Evolutionary conservation across 2,329 filamentous ascomycete species (phyloP), one percentile per base, ranked within the genome.

Genomic region (Aureobasidium sp.): DNA sequence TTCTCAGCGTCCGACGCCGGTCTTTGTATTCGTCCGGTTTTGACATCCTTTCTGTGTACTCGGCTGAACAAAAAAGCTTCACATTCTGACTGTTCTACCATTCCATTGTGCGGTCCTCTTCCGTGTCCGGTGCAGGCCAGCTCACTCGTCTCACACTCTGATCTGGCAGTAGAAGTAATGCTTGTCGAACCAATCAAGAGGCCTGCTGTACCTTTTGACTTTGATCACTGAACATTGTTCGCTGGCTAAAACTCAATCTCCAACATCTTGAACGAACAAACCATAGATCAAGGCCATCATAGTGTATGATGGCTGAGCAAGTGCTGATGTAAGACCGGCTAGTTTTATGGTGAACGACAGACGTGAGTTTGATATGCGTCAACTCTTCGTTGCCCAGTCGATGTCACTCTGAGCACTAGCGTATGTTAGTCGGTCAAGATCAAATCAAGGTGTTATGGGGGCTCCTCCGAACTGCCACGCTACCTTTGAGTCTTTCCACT

Each of bases 41-140:
- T 21, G 29, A 35, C 17, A 43, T 55, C 40, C 10, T 15, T 46
- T 46, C 15, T 40, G n/a, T 37, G 51, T 46, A 45, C 27, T 45
- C 40, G 27, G 37, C 29, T 35, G 40, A 46, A 46, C 33, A 53
- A 57, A 49, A 54, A 58, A 58, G 55, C 54, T 31, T 57, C 29
- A 31, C 43, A 29, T 29, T 40, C 23, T 33, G 23, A 53, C 23
- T 19, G 17, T 23, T 29, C 35, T 29, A n/a, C 33, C 49, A 40
- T 27, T 35, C 15, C n/a, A 42, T 21, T 27, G 19, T 43, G 50
- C 37, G 47, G 17, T 37, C 33, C 17, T 55, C 21, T 8, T 4
- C 23, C 11, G 5, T 40, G 2, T 21, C 23, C 5, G 35, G 35
- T 19, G 49, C 35, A 27, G 35, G 8, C 35, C 19, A 53, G 33